A percentile compares a stretch with the other conserved stretches of the same genome.
phyloP scores from a whole-genome alignment of 2,329 filamentous ascomycete species.

The Pseudopithomyces chartarum region DNA sequence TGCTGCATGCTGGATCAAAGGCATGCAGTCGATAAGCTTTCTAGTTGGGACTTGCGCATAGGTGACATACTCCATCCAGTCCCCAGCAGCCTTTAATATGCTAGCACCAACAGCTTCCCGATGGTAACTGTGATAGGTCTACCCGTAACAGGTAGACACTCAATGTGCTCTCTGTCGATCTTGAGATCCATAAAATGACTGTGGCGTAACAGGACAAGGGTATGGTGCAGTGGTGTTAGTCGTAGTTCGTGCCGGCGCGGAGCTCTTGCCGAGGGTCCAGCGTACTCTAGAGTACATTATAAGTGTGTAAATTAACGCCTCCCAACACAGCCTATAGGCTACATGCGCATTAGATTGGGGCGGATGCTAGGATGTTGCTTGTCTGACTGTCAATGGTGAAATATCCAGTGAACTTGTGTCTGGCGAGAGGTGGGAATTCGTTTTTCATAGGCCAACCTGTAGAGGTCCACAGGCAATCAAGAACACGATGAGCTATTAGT shows the following conservation, averaged over 20 bases:
- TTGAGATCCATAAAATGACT: not conserved
- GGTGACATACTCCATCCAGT: not conserved
- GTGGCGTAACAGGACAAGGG: not conserved
- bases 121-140: too few relatives aligned
- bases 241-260: slow-evolving; percentile 1
- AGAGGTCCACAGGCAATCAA: not conserved
- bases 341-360: not conserved
- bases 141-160: not conserved
- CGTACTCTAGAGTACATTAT: not conserved
- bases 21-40: not conserved
- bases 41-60: not conserved
- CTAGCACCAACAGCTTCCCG: too few relatives aligned
- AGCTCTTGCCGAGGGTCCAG: not conserved
- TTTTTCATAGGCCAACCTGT: not conserved
- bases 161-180: not conserved
- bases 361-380: not conserved
- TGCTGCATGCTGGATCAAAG: not conserved
- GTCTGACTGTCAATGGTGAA: not conserved
- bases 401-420: not conserved
- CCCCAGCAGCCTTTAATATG: too few relatives aligned
- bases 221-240: not conserved
- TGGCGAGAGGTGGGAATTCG: not conserved
- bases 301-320: not conserved
- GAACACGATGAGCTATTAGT: too few relatives aligned
- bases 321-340: not conserved